Evolutionary conservation across 164 flowering plant genomes (phyloP).

Genomic region (Nymphaea thermarum): DNA sequence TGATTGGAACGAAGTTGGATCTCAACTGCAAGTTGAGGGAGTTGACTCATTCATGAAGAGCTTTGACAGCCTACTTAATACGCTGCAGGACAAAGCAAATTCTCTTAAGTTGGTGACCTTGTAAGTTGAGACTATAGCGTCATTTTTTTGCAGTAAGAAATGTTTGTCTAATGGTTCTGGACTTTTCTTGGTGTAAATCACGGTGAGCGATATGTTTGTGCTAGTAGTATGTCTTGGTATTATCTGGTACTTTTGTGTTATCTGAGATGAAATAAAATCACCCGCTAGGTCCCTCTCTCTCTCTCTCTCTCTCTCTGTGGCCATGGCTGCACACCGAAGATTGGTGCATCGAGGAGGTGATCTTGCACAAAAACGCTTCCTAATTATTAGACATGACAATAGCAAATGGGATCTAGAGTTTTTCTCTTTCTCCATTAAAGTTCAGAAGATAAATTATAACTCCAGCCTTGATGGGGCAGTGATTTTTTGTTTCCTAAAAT

Average conservation of each 20-base stretch:
- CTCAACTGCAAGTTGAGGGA: conserved; percentile 82
- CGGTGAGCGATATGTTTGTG: no score
- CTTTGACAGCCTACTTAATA: conserved; percentile 83
- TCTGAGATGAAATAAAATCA: background rate
- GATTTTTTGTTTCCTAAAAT: no score
- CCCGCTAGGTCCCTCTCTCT: background rate
- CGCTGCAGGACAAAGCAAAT: conserved; percentile 81
- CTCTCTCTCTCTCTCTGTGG: background rate
- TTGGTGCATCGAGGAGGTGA: no score
- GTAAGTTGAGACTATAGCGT: conserved; percentile 12
- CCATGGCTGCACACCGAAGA: no score
- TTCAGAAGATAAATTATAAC: no score
- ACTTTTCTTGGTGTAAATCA: background rate
- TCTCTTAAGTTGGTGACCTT: conserved; percentile 64
- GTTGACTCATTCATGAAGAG: conserved; percentile 92
- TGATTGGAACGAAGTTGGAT: conserved; percentile 74
- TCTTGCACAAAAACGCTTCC: no score
- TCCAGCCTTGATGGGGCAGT: no score
- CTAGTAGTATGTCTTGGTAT: no score
- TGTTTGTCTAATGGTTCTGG: background rate
- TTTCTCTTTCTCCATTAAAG: no score
- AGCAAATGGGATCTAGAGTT: no score
- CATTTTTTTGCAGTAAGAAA: no score
- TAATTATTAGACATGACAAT: no score
- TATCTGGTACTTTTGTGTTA: background rate